These are phyloP conservation scores for Peronosclerospora sorghi DNA, from an alignment of 352 stramenopile species.

Conservation along the genomic window DNA sequence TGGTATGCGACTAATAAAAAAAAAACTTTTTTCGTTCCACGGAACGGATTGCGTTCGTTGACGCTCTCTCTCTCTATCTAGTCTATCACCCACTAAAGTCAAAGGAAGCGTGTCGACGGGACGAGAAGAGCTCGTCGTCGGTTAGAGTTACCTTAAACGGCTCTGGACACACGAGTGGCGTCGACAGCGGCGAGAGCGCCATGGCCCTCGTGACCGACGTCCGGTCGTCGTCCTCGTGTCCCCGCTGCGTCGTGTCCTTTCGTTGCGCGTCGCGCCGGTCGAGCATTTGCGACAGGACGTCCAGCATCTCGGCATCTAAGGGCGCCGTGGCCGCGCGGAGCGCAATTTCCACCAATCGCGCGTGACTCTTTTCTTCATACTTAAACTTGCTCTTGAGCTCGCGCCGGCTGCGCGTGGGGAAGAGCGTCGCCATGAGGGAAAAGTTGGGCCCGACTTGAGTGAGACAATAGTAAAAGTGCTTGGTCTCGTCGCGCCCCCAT, in stretches of 20 bases:
- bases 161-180: conserved; percentile 13
- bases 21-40: no score
- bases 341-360: conserved; percentile 66
- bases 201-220: conserved; percentile 16
- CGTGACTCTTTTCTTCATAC: conserved; percentile 74
- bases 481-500: conserved; percentile 76
- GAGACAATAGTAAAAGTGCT: conserved; percentile 83
- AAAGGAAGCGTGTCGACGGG: conserved; percentile 46
- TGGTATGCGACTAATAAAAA: no score
- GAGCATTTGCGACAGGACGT: conserved; percentile 67
- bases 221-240: conserved; percentile 18
- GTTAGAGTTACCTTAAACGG: conserved; percentile 38
- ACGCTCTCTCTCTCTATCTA: no score
- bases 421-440: conserved; percentile 80
- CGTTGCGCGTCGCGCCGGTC: conserved; percentile 56
- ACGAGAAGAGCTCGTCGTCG: conserved; percentile 36
- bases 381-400: conserved; percentile 86
- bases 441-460: conserved; percentile 81
- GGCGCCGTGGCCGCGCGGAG: conserved; percentile 56
- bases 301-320: conserved; percentile 72
- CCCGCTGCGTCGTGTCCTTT: conserved; percentile 31
- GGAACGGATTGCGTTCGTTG: no score
- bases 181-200: conserved; percentile 21
- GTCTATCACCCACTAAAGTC: conserved; percentile 50
- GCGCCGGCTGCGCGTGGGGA: conserved; percentile 68